These are phyloP conservation scores for Penicillium antarcticum DNA, from an alignment of 495 filamentous ascomycete genomes.

Conservation along the genomic window DNA sequence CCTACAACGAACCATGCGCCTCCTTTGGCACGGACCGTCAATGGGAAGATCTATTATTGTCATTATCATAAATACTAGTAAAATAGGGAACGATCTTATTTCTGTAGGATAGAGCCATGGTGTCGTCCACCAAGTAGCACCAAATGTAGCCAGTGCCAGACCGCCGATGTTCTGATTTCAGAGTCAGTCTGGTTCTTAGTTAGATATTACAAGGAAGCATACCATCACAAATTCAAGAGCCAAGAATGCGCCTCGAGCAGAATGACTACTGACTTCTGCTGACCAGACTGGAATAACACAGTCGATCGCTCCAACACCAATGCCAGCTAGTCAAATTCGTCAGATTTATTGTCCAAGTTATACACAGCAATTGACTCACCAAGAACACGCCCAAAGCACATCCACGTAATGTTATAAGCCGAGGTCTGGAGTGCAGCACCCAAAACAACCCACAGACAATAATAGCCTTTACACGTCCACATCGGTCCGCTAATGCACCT, in stretches of 20 bases:
- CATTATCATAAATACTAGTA: not conserved
- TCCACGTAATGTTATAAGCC: constrained; percentile 19
- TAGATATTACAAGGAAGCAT: not conserved
- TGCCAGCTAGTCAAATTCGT: not conserved
- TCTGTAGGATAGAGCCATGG: not conserved
- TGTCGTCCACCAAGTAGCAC: not conserved
- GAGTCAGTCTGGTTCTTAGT: not conserved
- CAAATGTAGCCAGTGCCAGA: constrained; percentile 29
- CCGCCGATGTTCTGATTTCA: not conserved
- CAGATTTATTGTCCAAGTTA: not conserved
- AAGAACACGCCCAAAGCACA: constrained; percentile 2
- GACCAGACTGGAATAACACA: not conserved
- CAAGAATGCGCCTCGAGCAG: not conserved
- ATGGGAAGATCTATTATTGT: not conserved
- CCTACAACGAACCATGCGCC: not conserved
- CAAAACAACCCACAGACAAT: not conserved
- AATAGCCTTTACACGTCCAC: not conserved
- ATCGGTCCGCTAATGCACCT: not conserved
- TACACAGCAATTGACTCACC: not conserved
- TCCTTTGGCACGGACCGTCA: not conserved
- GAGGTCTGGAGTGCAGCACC: constrained; percentile 35
- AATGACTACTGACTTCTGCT: not conserved
- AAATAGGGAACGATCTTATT: not conserved
- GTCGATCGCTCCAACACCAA: not conserved
- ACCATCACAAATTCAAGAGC: not conserved